These are phyloP conservation scores for Fremontodendron californicum DNA, from an alignment of 345 rosid species.

Conservation along the genomic window DNA sequence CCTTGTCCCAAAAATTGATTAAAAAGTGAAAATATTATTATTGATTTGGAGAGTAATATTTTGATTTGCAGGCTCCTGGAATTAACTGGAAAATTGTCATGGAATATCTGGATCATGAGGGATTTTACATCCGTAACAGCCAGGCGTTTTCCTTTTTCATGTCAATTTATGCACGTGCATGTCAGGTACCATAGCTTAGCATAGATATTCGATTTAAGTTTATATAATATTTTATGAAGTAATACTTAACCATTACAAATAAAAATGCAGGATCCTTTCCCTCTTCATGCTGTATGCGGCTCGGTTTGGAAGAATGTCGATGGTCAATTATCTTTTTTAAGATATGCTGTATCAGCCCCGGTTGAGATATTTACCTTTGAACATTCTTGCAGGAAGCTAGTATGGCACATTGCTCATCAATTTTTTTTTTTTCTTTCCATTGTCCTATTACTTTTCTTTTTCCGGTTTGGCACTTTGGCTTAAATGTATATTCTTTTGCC, in stretches of 20 bases:
- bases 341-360: slow-evolving; percentile 66
- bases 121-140: slow-evolving; percentile 68
- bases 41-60: not conserved
- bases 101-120: slow-evolving; percentile 79
- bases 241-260: not conserved
- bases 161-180: slow-evolving; percentile 67
- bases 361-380: slow-evolving; percentile 85
- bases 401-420: slow-evolving; percentile 19
- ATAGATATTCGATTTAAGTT: not conserved
- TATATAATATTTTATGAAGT: not conserved
- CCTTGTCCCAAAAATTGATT: not conserved
- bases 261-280: slow-evolving; percentile 71
- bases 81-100: slow-evolving; percentile 68
- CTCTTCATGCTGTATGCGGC: slow-evolving; percentile 71
- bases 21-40: not conserved
- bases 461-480: not conserved
- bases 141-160: slow-evolving; percentile 74
- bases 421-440: not conserved
- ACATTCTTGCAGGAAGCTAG: slow-evolving; percentile 77
- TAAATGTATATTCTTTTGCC: not conserved
- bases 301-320: slow-evolving; percentile 74
- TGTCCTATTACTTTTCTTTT: not conserved
- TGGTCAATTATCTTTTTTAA: slow-evolving; percentile 83
- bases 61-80: slow-evolving; percentile 61
- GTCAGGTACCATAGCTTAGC: slow-evolving; percentile 51